These are phyloP conservation scores for Pisolithus marmoratus DNA, from an alignment of 768 basidiomycete genomes.

Conservation along the genomic window DNA sequence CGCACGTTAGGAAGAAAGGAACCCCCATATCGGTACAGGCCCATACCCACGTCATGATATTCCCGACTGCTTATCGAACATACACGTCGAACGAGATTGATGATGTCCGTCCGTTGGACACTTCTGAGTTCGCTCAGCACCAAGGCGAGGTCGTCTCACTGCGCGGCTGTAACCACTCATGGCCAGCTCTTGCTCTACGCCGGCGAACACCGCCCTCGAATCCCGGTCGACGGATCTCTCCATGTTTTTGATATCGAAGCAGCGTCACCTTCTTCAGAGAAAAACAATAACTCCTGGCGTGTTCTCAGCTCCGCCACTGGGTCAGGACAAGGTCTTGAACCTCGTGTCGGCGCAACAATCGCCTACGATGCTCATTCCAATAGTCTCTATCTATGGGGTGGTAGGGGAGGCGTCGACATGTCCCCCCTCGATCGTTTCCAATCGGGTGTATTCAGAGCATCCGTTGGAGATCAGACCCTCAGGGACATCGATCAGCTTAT, in stretches of 20 bases:
- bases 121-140: conserved; percentile 14
- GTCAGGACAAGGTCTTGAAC: conserved; percentile 9
- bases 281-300: conserved; percentile 12
- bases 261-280: background rate
- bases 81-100: background rate
- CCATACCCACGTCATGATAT: background rate
- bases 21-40: conserved; percentile 1
- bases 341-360: conserved; percentile 20
- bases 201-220: conserved; percentile 39
- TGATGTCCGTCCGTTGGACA: conserved; percentile 25
- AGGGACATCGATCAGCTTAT: background rate
- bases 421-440: conserved; percentile 26
- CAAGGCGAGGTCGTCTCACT: conserved; percentile 39
- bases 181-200: conserved; percentile 34
- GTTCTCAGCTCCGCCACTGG: conserved; percentile 17
- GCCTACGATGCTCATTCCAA: conserved; percentile 13
- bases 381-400: conserved; percentile 39
- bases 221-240: conserved; percentile 33
- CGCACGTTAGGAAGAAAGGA: conserved; percentile 6
- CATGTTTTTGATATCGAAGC: conserved; percentile 20
- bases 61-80: no score
- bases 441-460: conserved; percentile 26
- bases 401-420: conserved; percentile 38
- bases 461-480: conserved; percentile 7
- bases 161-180: conserved; percentile 23